These are phyloP conservation scores for Lodderomyces pseudojiufengensis DNA, from an alignment of 1,139 yeast species.

Conservation along the genomic window DNA sequence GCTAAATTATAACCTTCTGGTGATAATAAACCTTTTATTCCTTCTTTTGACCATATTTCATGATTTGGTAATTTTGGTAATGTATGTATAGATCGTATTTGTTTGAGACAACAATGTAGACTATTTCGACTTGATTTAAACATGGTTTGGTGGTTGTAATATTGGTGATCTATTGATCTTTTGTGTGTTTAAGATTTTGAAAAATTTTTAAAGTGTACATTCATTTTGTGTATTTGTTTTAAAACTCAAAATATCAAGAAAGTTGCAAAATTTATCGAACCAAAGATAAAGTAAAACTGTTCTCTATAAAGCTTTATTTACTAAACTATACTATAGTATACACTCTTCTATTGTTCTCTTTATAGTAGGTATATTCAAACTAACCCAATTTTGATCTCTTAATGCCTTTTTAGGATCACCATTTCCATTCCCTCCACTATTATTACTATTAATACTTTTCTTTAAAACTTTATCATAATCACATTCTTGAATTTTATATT, in stretches of 20 bases:
- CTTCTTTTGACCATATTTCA: slow-evolving; percentile 25
- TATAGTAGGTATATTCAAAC: slow-evolving; percentile 51
- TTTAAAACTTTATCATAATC: slow-evolving; percentile 55
- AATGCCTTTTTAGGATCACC: slow-evolving; percentile 73
- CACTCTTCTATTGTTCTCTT: slow-evolving; percentile 12
- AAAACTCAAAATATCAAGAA: too few species aligned
- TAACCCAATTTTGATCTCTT: slow-evolving; percentile 83
- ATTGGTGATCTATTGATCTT: too few species aligned
- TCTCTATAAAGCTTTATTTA: too few species aligned
- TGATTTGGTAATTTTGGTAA: slow-evolving; percentile 58
- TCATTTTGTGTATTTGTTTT: too few species aligned
- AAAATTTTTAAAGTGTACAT: too few species aligned
- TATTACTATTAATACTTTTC: slow-evolving; percentile 25
- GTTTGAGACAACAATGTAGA: neutral
- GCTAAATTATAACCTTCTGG: slow-evolving; percentile 65
- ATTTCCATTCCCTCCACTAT: slow-evolving; percentile 13
- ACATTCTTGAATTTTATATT: slow-evolving; percentile 72
- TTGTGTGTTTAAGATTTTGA: too few species aligned
- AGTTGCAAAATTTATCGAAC: too few species aligned
- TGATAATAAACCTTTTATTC: slow-evolving; percentile 72
- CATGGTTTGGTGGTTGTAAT: neutral
- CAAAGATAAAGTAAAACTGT: too few species aligned
- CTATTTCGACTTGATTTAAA: slow-evolving; percentile 3
- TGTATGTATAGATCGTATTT: slow-evolving; percentile 48
- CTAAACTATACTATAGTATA: neutral